Evolutionary conservation across 306 rosid genomes (phyloP), one percentile per base, ranked within the genome.

Genomic region (Vachellia collinsii): DNA sequence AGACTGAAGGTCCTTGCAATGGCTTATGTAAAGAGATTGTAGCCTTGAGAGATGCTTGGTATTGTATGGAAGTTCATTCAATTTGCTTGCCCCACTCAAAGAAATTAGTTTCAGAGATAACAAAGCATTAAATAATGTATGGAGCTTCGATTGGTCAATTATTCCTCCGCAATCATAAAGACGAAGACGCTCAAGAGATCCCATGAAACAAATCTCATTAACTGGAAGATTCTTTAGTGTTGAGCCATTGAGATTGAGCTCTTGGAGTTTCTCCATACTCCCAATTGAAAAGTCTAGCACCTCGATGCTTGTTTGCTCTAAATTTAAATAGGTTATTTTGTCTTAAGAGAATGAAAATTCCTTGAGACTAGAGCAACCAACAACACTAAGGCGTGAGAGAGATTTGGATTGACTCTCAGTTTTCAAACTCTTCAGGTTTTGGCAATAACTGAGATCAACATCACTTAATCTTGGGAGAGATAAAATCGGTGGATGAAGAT

Each of bases 11-110:
- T 1, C 1, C 61, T 53, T 53, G 10, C 61, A 53, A 53, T 7
- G 0, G 0, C 3, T 6, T 7, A 19, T 0, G 23, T 6, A 0
- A 53, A 53, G 61, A 53, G 0, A 6, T 53, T 6, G 3, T 19
- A 53, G 61, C 61, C 61, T 53, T 17, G 23, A 53, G 9, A 53
- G 61, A 19, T 53, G 23, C 10, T 53, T 64, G 70, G 14, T 34
- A 64, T 64, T 64, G 41, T 64, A 7, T 5, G 70, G 70, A 19
- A 64, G 20, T 64, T 64, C 43, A 34, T 4, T 12, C 7, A 63
- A 63, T 6, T 34, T 13, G 16, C 42, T 11, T 34, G 43, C 3
- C 7, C 43, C 22, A 1, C 1, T 0, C 43, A 63, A 63, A 36
- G 0, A 0, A 0, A 63, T 12, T 5, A 0, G 0, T n/a, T n/a